phyloP scores from a whole-genome alignment of 169 alveolate genomes.

The Plasmodium blacklocki region DNA sequence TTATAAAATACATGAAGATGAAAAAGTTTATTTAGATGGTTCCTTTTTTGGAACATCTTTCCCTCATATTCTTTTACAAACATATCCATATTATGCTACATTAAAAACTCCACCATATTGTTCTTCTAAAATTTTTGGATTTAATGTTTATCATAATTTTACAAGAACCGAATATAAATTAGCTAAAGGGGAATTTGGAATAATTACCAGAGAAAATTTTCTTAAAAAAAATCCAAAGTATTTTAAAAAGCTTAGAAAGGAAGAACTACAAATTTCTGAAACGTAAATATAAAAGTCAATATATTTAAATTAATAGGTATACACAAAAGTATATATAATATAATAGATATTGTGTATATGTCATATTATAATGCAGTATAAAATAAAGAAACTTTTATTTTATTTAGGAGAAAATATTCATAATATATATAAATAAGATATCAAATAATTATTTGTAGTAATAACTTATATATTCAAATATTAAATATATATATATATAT shows the following conservation, averaged over 20 bases:
- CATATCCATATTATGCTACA: constrained; percentile 91
- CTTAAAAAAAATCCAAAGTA: constrained; percentile 72
- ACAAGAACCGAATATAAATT: constrained; percentile 74
- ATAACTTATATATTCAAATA: too few relatives aligned
- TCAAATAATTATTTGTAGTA: too few relatives aligned
- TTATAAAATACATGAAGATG: constrained; percentile 85
- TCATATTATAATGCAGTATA: too few relatives aligned
- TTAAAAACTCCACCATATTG: constrained; percentile 87
- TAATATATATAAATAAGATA: too few relatives aligned
- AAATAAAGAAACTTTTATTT: too few relatives aligned
- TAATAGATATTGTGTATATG: too few relatives aligned
- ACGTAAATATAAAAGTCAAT: not conserved
- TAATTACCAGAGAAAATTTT: constrained; percentile 44
- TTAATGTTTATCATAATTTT: constrained; percentile 81
- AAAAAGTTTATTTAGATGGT: constrained; percentile 95
- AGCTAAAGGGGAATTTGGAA: constrained; percentile 74
- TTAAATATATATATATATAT: too few relatives aligned
- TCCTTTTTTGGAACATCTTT: constrained; percentile 96
- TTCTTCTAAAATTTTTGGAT: constrained; percentile 88
- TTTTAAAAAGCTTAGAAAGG: constrained; percentile 53
- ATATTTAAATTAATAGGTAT: too few relatives aligned
- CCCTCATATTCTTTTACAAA: constrained; percentile 92
- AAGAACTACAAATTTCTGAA: constrained; percentile 62
- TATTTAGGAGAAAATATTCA: too few relatives aligned
- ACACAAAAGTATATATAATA: too few relatives aligned